A percentile compares a stretch with the other conserved stretches of the same genome.
phyloP scores from a whole-genome alignment of 495 filamentous ascomycete species.

The Lentithecium fluviatile region DNA sequence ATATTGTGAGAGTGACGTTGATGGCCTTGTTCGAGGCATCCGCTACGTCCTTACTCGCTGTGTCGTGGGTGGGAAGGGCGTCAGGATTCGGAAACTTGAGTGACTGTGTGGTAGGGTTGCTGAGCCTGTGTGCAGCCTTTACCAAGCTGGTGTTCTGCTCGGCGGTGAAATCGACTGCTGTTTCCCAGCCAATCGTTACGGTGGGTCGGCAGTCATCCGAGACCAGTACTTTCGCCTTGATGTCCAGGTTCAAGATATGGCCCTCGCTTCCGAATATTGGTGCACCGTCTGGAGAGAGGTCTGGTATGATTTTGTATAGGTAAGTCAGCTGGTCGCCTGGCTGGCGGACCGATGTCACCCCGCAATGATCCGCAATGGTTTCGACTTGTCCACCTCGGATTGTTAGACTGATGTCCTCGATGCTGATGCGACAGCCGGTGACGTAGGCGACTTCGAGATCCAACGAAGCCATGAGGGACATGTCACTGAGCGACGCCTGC shows the following conservation, averaged over 20 bases:
- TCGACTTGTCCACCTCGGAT: constrained; percentile 65
- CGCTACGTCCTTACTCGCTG: constrained; percentile 42
- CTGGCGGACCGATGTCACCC: constrained; percentile 62
- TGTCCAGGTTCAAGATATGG: constrained; percentile 59
- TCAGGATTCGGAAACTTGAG: constrained; percentile 33
- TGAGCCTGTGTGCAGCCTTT: constrained; percentile 29
- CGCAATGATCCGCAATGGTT: constrained; percentile 62
- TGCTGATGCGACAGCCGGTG: constrained; percentile 65
- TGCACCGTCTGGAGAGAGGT: constrained; percentile 45
- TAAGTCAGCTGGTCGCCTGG: constrained; percentile 84
- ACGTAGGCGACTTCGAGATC: constrained; percentile 88
- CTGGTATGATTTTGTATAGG: constrained; percentile 72
- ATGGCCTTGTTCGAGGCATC: constrained; percentile 56
- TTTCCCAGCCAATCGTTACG: constrained; percentile 78
- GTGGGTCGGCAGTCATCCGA: constrained; percentile 65
- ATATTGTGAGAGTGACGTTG: constrained; percentile 74
- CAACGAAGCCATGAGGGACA: constrained; percentile 66
- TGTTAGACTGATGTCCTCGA: constrained; percentile 65
- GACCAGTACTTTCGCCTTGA: constrained; percentile 65
- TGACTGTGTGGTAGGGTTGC: constrained; percentile 18
- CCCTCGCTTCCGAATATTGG: constrained; percentile 41
- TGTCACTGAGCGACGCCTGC: constrained; percentile 52
- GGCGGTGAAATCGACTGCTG: constrained; percentile 74
- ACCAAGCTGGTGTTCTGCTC: constrained; percentile 55
- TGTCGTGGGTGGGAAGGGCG: constrained; percentile 49